These are phyloP conservation scores for Exophiala spinifera DNA, from an alignment of 2,329 filamentous ascomycete genomes.

Conservation along the genomic window DNA sequence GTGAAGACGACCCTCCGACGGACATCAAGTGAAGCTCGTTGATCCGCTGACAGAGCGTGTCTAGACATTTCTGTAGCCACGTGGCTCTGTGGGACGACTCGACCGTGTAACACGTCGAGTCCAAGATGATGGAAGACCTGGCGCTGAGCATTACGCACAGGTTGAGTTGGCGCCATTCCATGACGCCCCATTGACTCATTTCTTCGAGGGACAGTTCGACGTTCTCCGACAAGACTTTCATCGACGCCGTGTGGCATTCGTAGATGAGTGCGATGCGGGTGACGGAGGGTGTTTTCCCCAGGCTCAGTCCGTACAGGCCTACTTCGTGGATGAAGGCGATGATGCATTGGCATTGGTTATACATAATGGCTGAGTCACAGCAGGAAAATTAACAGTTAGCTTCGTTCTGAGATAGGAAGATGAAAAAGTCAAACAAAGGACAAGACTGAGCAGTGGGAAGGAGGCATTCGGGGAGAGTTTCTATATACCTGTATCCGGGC, in stretches of 20 bases:
- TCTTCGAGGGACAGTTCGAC: conserved; percentile 12
- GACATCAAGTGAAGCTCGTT: conserved; percentile 10
- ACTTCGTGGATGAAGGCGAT: conserved; percentile 17
- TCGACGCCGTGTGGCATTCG: conserved; percentile 13
- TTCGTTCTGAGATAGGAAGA: no score
- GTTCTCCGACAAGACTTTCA: conserved; percentile 9
- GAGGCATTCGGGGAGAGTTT: no score
- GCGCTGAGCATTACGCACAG: conserved; percentile 16
- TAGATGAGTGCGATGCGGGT: conserved; percentile 16
- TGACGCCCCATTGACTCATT: conserved; percentile 13
- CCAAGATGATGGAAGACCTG: conserved; percentile 17
- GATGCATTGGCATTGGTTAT: conserved; percentile 2
- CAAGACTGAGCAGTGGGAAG: no score
- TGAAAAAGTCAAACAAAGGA: no score
- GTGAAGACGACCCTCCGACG: not conserved
- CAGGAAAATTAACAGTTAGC: not conserved
- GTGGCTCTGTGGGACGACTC: conserved; percentile 14
- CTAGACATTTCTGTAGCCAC: conserved; percentile 18
- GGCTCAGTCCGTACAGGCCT: conserved; percentile 17
- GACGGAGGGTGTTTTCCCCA: conserved; percentile 12
- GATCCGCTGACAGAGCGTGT: conserved; percentile 12
- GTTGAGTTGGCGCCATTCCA: conserved; percentile 19
- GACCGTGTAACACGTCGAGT: conserved; percentile 9
- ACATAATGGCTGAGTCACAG: not conserved
- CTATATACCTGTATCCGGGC: not conserved